phyloP scores from a whole-genome alignment of 2,329 filamentous ascomycete genomes.

The Aureobasidium zeae region DNA sequence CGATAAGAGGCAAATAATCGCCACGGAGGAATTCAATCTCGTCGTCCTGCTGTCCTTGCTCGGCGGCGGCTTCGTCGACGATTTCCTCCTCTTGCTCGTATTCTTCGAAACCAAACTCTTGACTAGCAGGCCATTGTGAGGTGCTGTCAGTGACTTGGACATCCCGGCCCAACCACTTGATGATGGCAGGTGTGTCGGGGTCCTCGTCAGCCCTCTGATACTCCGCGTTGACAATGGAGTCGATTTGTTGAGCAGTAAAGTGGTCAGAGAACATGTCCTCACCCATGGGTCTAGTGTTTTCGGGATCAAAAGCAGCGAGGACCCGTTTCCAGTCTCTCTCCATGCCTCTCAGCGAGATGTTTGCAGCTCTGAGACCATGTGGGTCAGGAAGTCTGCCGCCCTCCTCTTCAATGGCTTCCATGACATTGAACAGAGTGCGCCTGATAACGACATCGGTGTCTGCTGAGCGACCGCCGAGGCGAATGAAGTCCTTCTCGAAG shows the following conservation, averaged over 20 bases:
- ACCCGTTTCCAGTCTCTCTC: conserved; percentile 4
- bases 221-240: not conserved
- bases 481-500: conserved; percentile 55
- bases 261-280: not conserved
- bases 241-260: conserved; percentile 1
- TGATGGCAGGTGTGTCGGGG: not conserved
- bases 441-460: conserved; percentile 54
- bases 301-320: not conserved
- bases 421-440: conserved; percentile 57
- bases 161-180: conserved; percentile 9
- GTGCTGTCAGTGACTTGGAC: not conserved
- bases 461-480: conserved; percentile 60
- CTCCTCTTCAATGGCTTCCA: conserved; percentile 1
- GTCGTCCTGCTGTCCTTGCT: conserved; percentile 42
- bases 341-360: not conserved
- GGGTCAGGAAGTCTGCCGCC: not conserved
- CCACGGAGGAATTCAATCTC: conserved; percentile 46
- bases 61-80: conserved; percentile 51
- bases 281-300: not conserved
- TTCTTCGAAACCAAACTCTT: conserved; percentile 43
- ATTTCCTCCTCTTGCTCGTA: conserved; percentile 53
- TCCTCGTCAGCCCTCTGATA: not conserved
- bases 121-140: not conserved
- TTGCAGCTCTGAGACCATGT: not conserved
- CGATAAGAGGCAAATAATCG: not conserved